Evolutionary conservation across 1,139 yeast species (phyloP).

Genomic region (Saccharomyces hybrid): DNA sequence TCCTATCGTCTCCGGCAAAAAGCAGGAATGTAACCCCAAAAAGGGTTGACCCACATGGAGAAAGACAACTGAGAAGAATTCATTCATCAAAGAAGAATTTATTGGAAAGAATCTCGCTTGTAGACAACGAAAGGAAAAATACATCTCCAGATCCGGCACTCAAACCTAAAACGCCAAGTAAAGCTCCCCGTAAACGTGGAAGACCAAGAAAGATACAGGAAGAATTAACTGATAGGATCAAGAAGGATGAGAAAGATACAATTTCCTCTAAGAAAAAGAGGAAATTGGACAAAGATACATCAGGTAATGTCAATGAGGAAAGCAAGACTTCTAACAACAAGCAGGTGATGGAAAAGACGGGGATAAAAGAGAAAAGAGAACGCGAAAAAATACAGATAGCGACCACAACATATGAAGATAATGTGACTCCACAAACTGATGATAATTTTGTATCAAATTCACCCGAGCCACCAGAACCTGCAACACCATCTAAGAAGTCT

Average conservation of each 20-base stretch:
- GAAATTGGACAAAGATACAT: neutral
- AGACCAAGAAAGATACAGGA: constrained; percentile 10
- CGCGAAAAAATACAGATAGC: neutral
- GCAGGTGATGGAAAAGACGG: neutral
- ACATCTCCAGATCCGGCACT: constrained; percentile 1
- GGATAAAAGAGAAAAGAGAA: neutral
- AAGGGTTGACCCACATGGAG: neutral
- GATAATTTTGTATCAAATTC: neutral
- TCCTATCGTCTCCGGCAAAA: constrained; percentile 21
- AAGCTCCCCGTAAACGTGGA: constrained; percentile 8
- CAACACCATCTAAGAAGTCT: constrained; percentile 20
- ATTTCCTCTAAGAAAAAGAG: neutral
- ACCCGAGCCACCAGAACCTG: constrained; percentile 9
- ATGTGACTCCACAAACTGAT: neutral
- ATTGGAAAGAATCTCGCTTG: constrained; percentile 2
- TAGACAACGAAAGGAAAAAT: neutral
- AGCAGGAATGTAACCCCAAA: constrained; percentile 2
- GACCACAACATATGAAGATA: neutral
- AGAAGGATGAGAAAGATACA: neutral
- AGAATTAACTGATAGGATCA: neutral
- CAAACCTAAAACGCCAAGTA: neutral
- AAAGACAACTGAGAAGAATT: neutral
- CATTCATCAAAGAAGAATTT: constrained; percentile 4
- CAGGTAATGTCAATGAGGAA: neutral
- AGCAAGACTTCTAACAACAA: neutral